Percentiles rank a stretch among this genome's conserved stretches.
These are phyloP conservation scores for Solanum lycopersicoides DNA, from an alignment of 257 asterid genomes.

Conservation along the genomic window DNA sequence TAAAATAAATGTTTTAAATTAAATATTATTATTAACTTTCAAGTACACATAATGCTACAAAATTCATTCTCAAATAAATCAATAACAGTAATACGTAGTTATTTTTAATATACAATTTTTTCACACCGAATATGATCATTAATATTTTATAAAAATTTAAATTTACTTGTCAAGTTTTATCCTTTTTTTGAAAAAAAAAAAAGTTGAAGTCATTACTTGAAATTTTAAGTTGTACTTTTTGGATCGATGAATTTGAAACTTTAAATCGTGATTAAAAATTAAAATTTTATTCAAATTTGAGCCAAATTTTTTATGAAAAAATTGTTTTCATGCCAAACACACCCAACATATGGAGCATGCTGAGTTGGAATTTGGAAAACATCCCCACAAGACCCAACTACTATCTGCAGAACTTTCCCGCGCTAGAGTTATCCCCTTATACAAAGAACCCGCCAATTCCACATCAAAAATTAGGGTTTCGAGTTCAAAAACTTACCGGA, in stretches of 20 bases:
- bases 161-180: background rate
- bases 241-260: background rate
- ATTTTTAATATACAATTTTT: no score
- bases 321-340: background rate
- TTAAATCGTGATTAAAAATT: background rate
- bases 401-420: background rate
- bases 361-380: background rate
- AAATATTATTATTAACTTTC: no score
- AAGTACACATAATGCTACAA: background rate
- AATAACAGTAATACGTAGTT: no score
- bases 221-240: no score
- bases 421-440: background rate
- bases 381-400: background rate
- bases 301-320: background rate
- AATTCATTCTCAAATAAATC: no score
- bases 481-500: background rate
- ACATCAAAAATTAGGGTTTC: background rate
- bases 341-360: background rate
- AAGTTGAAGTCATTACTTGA: background rate
- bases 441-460: background rate
- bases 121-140: no score
- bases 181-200: no score
- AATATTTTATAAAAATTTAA: no score
- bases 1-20: no score
- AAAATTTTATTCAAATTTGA: background rate